phyloP scores from a whole-genome alignment of 2,329 filamentous ascomycete species.

The Dactylellina leptospora region DNA sequence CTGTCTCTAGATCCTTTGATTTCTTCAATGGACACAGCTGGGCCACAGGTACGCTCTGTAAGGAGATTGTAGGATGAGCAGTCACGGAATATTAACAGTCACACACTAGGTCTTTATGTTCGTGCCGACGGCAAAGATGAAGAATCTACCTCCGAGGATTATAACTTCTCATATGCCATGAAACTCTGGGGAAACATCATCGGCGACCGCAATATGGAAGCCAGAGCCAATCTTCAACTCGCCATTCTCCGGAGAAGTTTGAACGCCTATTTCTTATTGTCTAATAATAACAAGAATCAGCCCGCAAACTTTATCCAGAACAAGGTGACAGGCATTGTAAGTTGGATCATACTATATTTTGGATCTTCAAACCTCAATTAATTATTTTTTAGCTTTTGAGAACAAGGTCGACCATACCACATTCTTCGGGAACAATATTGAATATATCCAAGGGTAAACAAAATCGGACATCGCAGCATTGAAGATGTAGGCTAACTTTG shows the following conservation, averaged over 20 bases:
- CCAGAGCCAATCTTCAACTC: constrained; percentile 84
- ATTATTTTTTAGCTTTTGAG: constrained; percentile 73
- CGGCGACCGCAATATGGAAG: constrained; percentile 81
- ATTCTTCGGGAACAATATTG: constrained; percentile 78
- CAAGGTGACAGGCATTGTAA: constrained; percentile 63
- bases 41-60: constrained; percentile 71
- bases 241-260: constrained; percentile 78
- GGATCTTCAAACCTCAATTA: constrained; percentile 59
- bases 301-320: constrained; percentile 82
- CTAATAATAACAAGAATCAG: constrained; percentile 73
- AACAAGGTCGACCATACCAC: constrained; percentile 95
- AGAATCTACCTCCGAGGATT: constrained; percentile 90
- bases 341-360: constrained; percentile 61
- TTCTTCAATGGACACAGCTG: constrained; percentile 88
- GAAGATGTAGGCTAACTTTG: constrained; percentile 54
- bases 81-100: background rate
- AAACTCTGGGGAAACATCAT: constrained; percentile 91
- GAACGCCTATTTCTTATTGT: constrained; percentile 83
- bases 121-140: constrained; percentile 79
- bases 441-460: constrained; percentile 71
- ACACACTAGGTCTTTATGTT: constrained; percentile 66
- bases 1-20: constrained; percentile 84
- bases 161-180: constrained; percentile 83
- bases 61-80: too few relatives aligned
- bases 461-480: constrained; percentile 49